phyloP scores from a whole-genome alignment of 2,329 filamentous ascomycete genomes.

The Cytospora chrysosperma region DNA sequence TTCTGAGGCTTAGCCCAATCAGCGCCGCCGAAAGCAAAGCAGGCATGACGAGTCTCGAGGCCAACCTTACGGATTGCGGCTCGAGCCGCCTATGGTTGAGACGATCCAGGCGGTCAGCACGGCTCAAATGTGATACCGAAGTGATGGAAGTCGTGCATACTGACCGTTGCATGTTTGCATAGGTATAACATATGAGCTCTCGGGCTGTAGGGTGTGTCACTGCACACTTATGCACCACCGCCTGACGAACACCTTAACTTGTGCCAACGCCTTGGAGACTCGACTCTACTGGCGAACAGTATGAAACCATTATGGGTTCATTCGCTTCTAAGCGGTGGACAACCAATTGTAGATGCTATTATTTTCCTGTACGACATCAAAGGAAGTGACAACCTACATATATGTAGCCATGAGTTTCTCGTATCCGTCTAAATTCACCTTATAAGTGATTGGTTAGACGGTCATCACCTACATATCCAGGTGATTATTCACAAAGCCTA shows the following conservation, averaged over 20 bases:
- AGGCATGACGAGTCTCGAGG: background rate
- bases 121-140: background rate
- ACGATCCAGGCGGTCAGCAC: background rate
- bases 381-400: background rate
- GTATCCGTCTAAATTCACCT: background rate
- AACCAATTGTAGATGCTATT: background rate
- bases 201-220: background rate
- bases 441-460: background rate
- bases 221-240: background rate
- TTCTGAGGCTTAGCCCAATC: background rate
- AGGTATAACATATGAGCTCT: background rate
- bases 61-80: background rate
- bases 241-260: background rate
- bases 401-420: background rate
- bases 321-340: background rate
- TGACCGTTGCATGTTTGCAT: background rate
- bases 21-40: background rate
- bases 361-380: background rate
- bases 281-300: fast-evolving
- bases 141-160: background rate
- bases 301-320: background rate
- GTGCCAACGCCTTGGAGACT: background rate
- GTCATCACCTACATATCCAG: background rate
- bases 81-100: background rate
- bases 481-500: background rate